These are phyloP conservation scores for Rhododendron vialii DNA, from an alignment of 148 eudicot species.

Conservation along the genomic window DNA sequence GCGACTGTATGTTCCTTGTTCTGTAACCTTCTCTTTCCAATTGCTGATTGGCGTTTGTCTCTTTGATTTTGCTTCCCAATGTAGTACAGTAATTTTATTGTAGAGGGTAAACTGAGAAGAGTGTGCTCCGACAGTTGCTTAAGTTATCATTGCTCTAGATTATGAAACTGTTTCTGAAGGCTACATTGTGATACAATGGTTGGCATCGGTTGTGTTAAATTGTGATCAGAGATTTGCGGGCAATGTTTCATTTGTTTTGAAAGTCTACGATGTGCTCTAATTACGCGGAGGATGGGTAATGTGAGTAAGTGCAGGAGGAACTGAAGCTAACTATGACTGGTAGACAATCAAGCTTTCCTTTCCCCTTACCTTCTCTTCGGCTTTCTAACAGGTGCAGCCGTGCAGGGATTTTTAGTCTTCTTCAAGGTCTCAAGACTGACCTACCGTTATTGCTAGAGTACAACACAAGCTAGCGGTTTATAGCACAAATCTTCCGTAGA, in stretches of 20 bases:
- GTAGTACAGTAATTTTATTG: background rate
- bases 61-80: background rate
- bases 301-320: background rate
- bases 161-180: background rate
- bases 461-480: too few relatives aligned
- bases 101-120: background rate
- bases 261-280: too few relatives aligned
- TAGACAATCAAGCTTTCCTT: too few relatives aligned
- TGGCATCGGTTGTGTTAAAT: background rate
- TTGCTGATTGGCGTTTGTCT: background rate
- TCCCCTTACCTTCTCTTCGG: too few relatives aligned
- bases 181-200: background rate
- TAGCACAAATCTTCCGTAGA: too few relatives aligned
- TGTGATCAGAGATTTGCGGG: background rate
- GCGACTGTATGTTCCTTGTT: background rate
- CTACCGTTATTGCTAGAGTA: too few relatives aligned
- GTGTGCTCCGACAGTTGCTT: background rate
- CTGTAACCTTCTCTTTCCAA: background rate
- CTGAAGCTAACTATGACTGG: background rate
- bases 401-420: too few relatives aligned
- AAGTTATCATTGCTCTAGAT: background rate
- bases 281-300: too few relatives aligned
- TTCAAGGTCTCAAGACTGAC: too few relatives aligned
- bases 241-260: background rate
- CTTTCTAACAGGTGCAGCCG: too few relatives aligned